Conservation (phyloP, 192 early-diverging fungal species). For the Geosiphon pyriformis region DNA sequence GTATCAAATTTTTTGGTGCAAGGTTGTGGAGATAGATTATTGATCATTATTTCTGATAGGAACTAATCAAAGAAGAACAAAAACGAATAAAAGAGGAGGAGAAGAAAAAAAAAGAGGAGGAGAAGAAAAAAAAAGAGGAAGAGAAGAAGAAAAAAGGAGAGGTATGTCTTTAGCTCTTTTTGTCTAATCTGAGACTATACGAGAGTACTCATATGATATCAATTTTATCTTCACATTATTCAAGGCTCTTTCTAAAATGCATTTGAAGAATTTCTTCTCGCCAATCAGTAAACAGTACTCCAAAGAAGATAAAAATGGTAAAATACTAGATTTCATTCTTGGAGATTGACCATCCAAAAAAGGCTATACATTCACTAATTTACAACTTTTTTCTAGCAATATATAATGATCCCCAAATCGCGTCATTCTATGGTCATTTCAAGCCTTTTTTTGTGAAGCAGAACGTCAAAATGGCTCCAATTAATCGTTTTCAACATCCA, state of each 20-base stretch:
- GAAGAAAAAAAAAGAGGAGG: conserved; percentile 40
- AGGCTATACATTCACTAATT: conserved; percentile 34
- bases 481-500: conserved; percentile 33
- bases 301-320: background rate
- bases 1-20: conserved; percentile 31
- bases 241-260: background rate
- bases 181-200: too few relatives aligned
- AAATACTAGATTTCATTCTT: background rate
- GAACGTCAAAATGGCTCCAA: conserved; percentile 35
- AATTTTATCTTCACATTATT: too few relatives aligned
- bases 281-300: background rate
- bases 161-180: background rate
- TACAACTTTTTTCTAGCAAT: conserved; percentile 33
- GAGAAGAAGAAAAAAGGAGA: background rate
- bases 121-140: conserved; percentile 29
- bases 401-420: conserved; percentile 18
- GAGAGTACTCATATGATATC: too few relatives aligned
- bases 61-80: conserved; percentile 36
- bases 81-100: conserved; percentile 35
- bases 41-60: too few relatives aligned
- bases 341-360: conserved; percentile 19
- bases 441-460: conserved; percentile 58
- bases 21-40: conserved; percentile 32
- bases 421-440: conserved; percentile 41
- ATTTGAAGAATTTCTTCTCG: background rate